Base-by-base conservation (phyloP, 2,329 filamentous ascomycete species). In the Paramyrothecium roridum region DNA sequence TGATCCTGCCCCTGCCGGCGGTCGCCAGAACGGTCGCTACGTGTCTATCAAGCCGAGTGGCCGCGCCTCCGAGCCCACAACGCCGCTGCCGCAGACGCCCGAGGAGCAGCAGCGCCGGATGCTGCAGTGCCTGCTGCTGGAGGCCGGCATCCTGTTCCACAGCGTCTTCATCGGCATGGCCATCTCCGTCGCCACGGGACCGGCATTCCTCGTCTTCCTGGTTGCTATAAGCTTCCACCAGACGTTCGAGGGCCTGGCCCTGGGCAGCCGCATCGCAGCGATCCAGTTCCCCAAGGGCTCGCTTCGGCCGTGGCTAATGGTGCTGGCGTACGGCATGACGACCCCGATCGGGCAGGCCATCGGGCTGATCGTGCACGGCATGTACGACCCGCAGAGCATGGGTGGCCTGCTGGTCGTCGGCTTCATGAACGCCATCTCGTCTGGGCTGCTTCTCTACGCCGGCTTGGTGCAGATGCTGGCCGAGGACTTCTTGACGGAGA, bases 131-230 rank as follows among this genome's bases (percentile, higher is more conserved):
- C 76, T 93, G 48, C 80, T 95, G 22, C 81, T 95, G 3, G 90
- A 93, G 72, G 89, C 89, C 0, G 90, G 90, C 20, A 93, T 95
- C 58, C 80, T 95, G 17, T 93, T 93, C 68, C 90, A 95, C 75
- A 90, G 86, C 65, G 80, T 95, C 53, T 95, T 95, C 66, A 93
- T 95, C 63, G 90, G 90, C 58, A 93, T 93, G 89, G 89, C 90
- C 3, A 80, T 95, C 30, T 91, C 88, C 1, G 90, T 95, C 1
- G 87, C 90, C 0, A 91, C 89, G 0, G 90, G 90, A 0, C 87
- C 89, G 0, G 85, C 88, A 1, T 95, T 95, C 66, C 77, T 91
- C 46, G 88, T 93, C 13, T 89, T 95, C 59, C 77, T 95, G 0
- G 79, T 93, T 30, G 90, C 90, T 51, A 92, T 95, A 59, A 85